A percentile compares a stretch with the other conserved stretches of the same genome.
These are phyloP conservation scores for Fonsecaea pedrosoi DNA, from an alignment of 2,329 filamentous ascomycete genomes.

Conservation along the genomic window DNA sequence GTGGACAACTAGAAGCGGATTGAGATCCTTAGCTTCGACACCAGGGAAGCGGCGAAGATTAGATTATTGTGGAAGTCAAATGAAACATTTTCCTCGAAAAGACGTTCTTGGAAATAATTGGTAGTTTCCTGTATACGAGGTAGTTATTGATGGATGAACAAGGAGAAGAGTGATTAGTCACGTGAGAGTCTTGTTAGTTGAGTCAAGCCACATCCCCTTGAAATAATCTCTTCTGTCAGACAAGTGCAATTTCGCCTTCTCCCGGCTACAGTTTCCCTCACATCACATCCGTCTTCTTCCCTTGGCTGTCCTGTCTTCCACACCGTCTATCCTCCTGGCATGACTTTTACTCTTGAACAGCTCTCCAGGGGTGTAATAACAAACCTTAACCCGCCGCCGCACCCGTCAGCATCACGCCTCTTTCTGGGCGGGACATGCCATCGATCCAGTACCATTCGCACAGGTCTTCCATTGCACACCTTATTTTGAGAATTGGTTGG, in stretches of 20 bases:
- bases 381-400: background rate
- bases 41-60: background rate
- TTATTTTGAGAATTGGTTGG: constrained; percentile 4
- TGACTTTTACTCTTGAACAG: background rate
- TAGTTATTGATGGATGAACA: no score
- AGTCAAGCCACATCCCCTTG: background rate
- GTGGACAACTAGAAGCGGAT: background rate
- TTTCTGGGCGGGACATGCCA: background rate
- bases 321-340: background rate
- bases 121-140: no score
- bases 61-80: background rate
- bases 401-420: background rate
- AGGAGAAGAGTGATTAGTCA: background rate
- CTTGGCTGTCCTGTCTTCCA: background rate
- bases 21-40: background rate
- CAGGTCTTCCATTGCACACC: background rate
- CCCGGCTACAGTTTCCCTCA: constrained; percentile 3
- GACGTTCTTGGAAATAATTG: no score
- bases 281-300: background rate
- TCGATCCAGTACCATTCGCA: background rate
- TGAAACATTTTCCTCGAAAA: background rate
- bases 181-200: background rate
- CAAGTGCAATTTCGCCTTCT: background rate
- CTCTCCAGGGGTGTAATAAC: background rate
- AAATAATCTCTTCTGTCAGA: constrained; percentile 1